Conservation (phyloP, 495 filamentous ascomycete species). For the Tuber umbilicatum region DNA sequence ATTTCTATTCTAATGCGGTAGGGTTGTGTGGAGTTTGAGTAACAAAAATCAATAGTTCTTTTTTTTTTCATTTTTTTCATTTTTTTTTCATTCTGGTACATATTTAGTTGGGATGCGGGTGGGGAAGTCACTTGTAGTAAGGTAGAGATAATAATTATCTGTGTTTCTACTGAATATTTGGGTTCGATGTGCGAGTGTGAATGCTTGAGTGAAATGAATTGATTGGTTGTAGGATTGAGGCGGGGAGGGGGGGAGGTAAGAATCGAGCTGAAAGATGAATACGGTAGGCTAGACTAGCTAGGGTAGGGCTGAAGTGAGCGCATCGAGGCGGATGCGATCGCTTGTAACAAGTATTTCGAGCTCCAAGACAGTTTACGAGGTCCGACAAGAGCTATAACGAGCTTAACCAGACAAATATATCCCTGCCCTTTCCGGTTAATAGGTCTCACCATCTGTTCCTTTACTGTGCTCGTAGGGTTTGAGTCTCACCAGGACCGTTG, state of each 20-base stretch:
- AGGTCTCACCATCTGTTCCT: no score
- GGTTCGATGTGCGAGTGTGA: background rate
- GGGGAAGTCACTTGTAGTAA: slow-evolving; percentile 18
- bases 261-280: background rate
- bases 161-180: slow-evolving; percentile 1
- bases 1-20: slow-evolving; percentile 24
- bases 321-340: no score
- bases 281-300: background rate
- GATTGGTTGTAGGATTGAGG: background rate
- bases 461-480: no score
- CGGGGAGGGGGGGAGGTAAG: background rate
- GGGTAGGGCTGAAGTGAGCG: no score
- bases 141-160: slow-evolving; percentile 6
- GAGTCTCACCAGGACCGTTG: no score
- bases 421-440: no score
- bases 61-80: background rate
- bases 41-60: background rate
- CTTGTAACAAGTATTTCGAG: no score
- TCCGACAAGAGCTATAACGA: no score
- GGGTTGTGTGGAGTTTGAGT: background rate
- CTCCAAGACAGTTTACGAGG: no score
- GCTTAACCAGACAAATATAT: no score
- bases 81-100: background rate
- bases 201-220: background rate
- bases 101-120: background rate